Evolutionary conservation across 1,139 yeast genomes (phyloP), one percentile per base, ranked within the genome.

Genomic region (Yamadazyma conglobata): DNA sequence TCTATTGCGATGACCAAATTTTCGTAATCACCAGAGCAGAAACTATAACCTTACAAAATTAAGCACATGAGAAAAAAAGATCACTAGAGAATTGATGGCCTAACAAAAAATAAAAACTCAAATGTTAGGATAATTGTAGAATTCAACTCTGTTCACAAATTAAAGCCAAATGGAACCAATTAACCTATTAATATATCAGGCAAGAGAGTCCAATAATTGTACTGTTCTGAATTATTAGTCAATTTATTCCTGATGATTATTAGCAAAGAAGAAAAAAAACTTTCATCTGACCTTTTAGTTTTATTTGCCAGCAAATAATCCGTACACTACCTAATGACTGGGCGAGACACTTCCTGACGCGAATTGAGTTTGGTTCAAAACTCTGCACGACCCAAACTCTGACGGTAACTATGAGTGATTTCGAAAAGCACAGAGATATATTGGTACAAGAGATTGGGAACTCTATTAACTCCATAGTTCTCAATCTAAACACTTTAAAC

Each of bases 361-460:
- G n/a, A n/a, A n/a, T n/a, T n/a, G n/a, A n/a, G n/a, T n/a, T n/a
- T n/a, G n/a, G n/a, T n/a, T n/a, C n/a, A n/a, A n/a, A n/a, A n/a
- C n/a, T n/a, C n/a, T n/a, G n/a, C n/a, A n/a, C n/a, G n/a, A n/a
- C n/a, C n/a, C n/a, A n/a, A n/a, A n/a, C n/a, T n/a, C n/a, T n/a
- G 7, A 11, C 14, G 6, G 9, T 5, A 20, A 14, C 14, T 18
- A 43, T 41, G 46, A 35, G 40, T 30, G 47, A 59, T 31, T 67
- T 67, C 40, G 70, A 62, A 34, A 64, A 62, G 34, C 73, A 67
- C 35, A 53, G 74, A 20, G 72, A 67, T 41, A 44, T 64, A 27
- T 54, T 68, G 27, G 53, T 68, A 15, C 73, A 65, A 44, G 73
- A 67, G 38, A 66, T 68, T 19, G 52, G 70, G 13, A 46, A 48